Evolutionary conservation across 202 grass and related monocot genomes (phyloP), one percentile per base, ranked within the genome.

Genomic region (Setaria viridis): DNA sequence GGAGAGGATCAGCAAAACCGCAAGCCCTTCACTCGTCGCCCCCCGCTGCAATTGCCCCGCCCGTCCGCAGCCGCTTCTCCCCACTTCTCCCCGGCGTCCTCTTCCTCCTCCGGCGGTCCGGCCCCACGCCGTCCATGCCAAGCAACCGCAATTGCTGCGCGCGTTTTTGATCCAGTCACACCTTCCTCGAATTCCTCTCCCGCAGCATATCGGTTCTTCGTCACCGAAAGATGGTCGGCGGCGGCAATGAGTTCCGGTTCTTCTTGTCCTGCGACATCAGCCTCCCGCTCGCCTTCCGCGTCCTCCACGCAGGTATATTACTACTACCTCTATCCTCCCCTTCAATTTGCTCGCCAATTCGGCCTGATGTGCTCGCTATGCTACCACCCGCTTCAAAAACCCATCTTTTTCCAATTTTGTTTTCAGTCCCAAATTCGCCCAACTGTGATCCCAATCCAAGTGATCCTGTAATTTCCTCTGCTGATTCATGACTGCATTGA

Each of bases 191-290:
- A 5, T 48, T 46, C 41, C 8, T 42, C 39, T 29, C 56, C 57
- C n/a, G 7, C 39, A 41, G 1, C n/a, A 19, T 62, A 57, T 62
- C 56, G 4, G 39, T 17, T 78, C 39, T 17, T 30, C 75, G 25
- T 2, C n/a, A 11, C n/a, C 7, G 45, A 5, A 45, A 63, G 68
- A 73, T 82, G 68, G 80, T 49, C 10, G 80, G 80, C 68, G 68
- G 80, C 1, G 45, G 68, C 81, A 84, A 79, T 51, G 84, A 89
- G 35, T 89, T 90, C 80, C 85, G 94, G 20, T 93, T 97, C 82
- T 92, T 97, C 86, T 73, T 97, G 66, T 94, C 92, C 41, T 92
- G 94, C 76, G 92, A 97, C 74, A 93, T 97, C 84, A 94, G 91
- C 82, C 92, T 89, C 46, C 94, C 88, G 3, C 86, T 97, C 74